Evolutionary conservation across 495 filamentous ascomycete genomes (phyloP), one percentile per base, ranked within the genome.

Genomic region (Filosporella fistucella): DNA sequence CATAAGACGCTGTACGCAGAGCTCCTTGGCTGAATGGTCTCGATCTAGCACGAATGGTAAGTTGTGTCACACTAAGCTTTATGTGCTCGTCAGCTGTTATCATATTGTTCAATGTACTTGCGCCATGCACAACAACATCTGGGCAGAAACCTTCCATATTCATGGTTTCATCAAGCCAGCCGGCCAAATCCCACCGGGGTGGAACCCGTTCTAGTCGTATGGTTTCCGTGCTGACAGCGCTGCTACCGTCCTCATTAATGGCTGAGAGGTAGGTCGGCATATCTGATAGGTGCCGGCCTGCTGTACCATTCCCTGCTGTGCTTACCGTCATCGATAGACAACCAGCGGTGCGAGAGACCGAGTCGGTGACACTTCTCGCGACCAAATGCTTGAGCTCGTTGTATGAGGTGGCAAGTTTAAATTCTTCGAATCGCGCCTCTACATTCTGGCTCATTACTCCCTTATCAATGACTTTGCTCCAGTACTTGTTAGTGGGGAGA

Each of bases 11-110:
- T 18, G 51, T 13, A 11, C 66, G 61, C 39, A 58, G 17, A 2
- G 57, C 53, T 0, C 64, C 64, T 35, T 67, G 40, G 32, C 56
- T 61, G 35, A 68, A 68, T 3, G 66, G 63, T 6, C 22, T 43
- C 12, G 47, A 58, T 1, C 61, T 59, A 23, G 30, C 52, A n/a
- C 49, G 49, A 22, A 68, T 33, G 5, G 52, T 63, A 0, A 67
- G 52, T 11, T 67, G 33, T 1, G 55, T 52, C 1, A 51, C 42
- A 35, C 52, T 44, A 16, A 66, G 25, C 33, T 30, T 47, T 36
- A 63, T 63, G 23, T 59, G 59, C 5, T 50, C 42, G 42, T 66
- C 62, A 7, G 22, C 20, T 7, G 14, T 30, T 54, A 67, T 62
- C 63, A 66, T 60, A 29, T 49, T 37, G 20, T 58, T 48, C 30